Conservation (phyloP, 2,329 filamentous ascomycete species). For the Didymella exigua region DNA sequence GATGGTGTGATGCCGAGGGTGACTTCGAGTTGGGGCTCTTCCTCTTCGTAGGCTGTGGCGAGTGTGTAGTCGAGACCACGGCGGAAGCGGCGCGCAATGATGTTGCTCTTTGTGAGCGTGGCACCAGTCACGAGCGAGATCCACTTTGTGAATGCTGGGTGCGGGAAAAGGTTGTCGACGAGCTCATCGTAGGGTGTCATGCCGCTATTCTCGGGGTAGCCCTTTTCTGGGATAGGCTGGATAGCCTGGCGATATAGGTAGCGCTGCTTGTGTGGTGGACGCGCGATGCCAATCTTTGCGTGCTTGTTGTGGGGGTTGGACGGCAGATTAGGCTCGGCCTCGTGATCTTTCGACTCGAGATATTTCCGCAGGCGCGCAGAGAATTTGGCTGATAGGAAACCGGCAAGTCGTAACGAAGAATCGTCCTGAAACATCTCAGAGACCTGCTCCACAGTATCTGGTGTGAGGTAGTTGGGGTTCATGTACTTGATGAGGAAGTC, state of each 20-base stretch:
- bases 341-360: constrained; percentile 61
- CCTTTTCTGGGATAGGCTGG: constrained; percentile 43
- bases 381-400: constrained; percentile 81
- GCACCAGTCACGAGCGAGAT: constrained; percentile 81
- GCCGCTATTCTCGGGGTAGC: constrained; percentile 37
- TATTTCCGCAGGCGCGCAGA: constrained; percentile 72
- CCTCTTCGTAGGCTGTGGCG: constrained; percentile 77
- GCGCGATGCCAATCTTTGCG: constrained; percentile 66
- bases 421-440: constrained; percentile 79
- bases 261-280: constrained; percentile 93
- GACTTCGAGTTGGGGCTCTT: constrained; percentile 80
- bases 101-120: constrained; percentile 72
- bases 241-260: constrained; percentile 78
- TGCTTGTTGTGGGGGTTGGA: constrained; percentile 39
- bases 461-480: constrained; percentile 86
- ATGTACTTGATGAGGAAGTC: constrained; percentile 92
- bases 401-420: constrained; percentile 80
- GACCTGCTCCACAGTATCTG: constrained; percentile 85
- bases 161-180: constrained; percentile 81
- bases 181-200: constrained; percentile 70
- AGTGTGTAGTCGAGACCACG: constrained; percentile 89
- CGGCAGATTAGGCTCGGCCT: constrained; percentile 53
- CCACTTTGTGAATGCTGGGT: constrained; percentile 86
- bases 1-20: constrained; percentile 87
- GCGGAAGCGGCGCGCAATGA: constrained; percentile 86